These are phyloP conservation scores for Xylaria sp. DNA, from an alignment of 2,329 filamentous ascomycete species.

Conservation along the genomic window DNA sequence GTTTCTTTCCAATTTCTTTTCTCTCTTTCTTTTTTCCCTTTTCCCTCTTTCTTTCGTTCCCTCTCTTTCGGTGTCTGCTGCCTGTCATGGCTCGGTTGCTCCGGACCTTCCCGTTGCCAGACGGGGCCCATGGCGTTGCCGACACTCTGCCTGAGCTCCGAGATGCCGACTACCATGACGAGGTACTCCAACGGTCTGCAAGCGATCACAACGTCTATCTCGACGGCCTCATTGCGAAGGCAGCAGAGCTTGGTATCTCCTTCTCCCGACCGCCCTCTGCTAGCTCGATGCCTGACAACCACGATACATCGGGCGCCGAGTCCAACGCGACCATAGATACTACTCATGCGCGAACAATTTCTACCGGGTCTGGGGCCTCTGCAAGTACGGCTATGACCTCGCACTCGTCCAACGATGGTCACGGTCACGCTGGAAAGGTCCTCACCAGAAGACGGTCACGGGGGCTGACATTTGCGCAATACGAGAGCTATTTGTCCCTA, in stretches of 20 bases:
- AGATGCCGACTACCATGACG: slow-evolving; percentile 46
- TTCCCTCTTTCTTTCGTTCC: slow-evolving; percentile 6
- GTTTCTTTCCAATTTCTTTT: slow-evolving; percentile 22
- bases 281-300: slow-evolving; percentile 49
- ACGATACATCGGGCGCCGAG: slow-evolving; percentile 55
- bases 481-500: slow-evolving; percentile 63
- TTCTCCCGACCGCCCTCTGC: slow-evolving; percentile 46
- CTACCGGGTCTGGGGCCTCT: slow-evolving; percentile 56
- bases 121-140: slow-evolving; percentile 34
- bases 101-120: slow-evolving; percentile 39
- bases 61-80: slow-evolving; percentile 33
- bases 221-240: slow-evolving; percentile 51
- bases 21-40: slow-evolving; percentile 17
- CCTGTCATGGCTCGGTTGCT: slow-evolving; percentile 44
- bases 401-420: slow-evolving; percentile 55
- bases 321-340: slow-evolving; percentile 56
- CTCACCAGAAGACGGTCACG: slow-evolving; percentile 52
- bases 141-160: slow-evolving; percentile 45
- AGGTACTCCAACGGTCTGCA: slow-evolving; percentile 46
- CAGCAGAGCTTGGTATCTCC: slow-evolving; percentile 53
- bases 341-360: slow-evolving; percentile 58
- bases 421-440: slow-evolving; percentile 42
- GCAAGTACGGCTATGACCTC: slow-evolving; percentile 57
- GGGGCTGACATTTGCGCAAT: slow-evolving; percentile 60
- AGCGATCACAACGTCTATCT: slow-evolving; percentile 44